Evolutionary conservation across 805 yeast species (phyloP).

Genomic region (Scheffersomyces spartinae): DNA sequence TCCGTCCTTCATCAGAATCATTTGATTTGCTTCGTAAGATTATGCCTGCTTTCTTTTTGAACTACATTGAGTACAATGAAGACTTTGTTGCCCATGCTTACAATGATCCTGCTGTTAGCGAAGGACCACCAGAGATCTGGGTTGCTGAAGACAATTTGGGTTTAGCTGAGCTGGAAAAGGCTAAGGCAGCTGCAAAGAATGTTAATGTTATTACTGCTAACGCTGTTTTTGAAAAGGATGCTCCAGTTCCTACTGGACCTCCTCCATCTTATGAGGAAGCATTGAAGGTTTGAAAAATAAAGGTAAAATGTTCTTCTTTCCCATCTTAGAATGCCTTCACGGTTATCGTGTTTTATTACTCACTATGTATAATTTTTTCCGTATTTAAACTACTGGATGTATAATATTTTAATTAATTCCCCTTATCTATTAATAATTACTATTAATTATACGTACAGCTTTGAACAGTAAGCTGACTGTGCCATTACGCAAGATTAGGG

Average conservation of each 20-base stretch:
- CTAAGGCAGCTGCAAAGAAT: conserved; percentile 40
- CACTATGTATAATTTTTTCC: too few species aligned
- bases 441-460: too few species aligned
- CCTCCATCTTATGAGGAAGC: conserved; percentile 62
- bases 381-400: too few species aligned
- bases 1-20: conserved; percentile 25
- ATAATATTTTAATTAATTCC: too few species aligned
- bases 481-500: too few species aligned
- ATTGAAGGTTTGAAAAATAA: conserved; percentile 23
- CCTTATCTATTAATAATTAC: too few species aligned
- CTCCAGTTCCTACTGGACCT: conserved; percentile 40
- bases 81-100: conserved; percentile 34
- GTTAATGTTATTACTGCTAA: conserved; percentile 46
- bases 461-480: too few species aligned
- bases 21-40: conserved; percentile 23
- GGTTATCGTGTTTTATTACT: too few species aligned
- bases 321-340: too few species aligned
- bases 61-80: conserved; percentile 28
- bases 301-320: too few species aligned
- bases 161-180: conserved; percentile 46
- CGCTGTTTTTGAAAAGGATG: conserved; percentile 49
- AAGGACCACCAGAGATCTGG: conserved; percentile 57
- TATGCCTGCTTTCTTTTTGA: conserved; percentile 27
- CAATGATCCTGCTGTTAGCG: conserved; percentile 46
- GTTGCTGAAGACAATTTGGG: conserved; percentile 60